Conservation (phyloP, 208 protist species). For the Acanthamoeba healyi region DNA sequence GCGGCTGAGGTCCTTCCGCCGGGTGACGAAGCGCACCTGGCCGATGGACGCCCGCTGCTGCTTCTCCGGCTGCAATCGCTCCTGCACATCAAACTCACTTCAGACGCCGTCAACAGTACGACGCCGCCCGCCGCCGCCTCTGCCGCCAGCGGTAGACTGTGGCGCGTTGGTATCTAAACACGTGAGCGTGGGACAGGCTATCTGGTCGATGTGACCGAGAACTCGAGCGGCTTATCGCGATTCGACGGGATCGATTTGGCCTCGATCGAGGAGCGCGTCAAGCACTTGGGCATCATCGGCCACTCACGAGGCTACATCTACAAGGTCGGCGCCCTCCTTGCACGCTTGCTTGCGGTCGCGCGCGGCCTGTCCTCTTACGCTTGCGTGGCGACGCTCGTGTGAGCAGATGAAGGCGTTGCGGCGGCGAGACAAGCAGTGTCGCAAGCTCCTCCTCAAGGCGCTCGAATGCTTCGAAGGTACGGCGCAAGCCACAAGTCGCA, state of each 20-base stretch:
- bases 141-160: too few species aligned
- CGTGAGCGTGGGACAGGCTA: background rate
- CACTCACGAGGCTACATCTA: conserved; percentile 58
- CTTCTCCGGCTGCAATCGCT: background rate
- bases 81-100: background rate
- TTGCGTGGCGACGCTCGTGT: background rate
- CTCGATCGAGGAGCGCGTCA: background rate
- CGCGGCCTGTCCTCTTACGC: too few species aligned
- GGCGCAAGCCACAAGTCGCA: background rate
- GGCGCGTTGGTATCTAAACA: background rate
- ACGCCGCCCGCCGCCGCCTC: too few species aligned
- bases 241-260: conserved; percentile 13
- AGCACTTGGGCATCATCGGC: conserved; percentile 30
- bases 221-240: background rate
- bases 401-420: conserved; percentile 10
- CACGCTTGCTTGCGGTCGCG: too few species aligned
- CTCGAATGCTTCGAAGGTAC: conserved; percentile 26
- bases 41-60: background rate
- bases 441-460: background rate
- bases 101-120: background rate
- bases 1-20: too few species aligned
- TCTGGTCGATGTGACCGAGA: background rate
- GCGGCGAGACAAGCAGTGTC: background rate
- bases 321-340: background rate
- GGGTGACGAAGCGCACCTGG: background rate